phyloP scores from a whole-genome alignment of 805 yeast species.

The Metschnikowia noctiluminum region DNA sequence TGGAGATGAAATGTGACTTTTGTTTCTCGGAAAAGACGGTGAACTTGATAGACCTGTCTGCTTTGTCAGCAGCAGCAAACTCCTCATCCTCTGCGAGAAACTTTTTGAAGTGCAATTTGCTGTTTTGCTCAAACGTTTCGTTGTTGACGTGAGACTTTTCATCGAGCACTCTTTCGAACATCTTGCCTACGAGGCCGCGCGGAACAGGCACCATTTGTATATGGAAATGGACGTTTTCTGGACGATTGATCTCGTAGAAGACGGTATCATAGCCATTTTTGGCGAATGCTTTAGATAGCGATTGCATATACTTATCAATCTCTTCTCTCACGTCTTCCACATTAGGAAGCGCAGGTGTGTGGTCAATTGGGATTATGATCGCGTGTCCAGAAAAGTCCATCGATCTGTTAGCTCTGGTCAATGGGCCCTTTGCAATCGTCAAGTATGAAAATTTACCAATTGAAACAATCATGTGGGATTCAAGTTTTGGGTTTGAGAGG shows the following conservation, averaged over 20 bases:
- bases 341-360: conserved; percentile 42
- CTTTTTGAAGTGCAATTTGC: conserved; percentile 40
- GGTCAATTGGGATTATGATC: conserved; percentile 74
- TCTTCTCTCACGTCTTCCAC: conserved; percentile 32
- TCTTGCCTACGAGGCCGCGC: conserved; percentile 25
- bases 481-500: conserved; percentile 72
- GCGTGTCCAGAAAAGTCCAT: conserved; percentile 76
- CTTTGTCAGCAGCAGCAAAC: not conserved
- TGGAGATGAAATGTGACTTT: conserved; percentile 2
- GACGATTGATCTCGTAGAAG: conserved; percentile 66
- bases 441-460: conserved; percentile 66
- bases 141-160: conserved; percentile 45
- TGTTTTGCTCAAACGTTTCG: conserved; percentile 42
- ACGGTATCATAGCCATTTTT: conserved; percentile 46
- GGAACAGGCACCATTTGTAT: conserved; percentile 75
- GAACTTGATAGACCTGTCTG: conserved; percentile 17
- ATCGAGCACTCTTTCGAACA: conserved; percentile 46
- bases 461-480: conserved; percentile 75
- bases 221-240: conserved; percentile 68
- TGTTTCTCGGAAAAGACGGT: conserved; percentile 9
- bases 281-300: conserved; percentile 49
- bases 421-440: conserved; percentile 84
- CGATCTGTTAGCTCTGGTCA: conserved; percentile 48
- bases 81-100: conserved; percentile 19
- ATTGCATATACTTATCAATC: conserved; percentile 41